Percentiles rank a stretch among this genome's conserved stretches.
These are phyloP conservation scores for Teratosphaeria viscida DNA, from an alignment of 2,329 filamentous ascomycete species.

Conservation along the genomic window DNA sequence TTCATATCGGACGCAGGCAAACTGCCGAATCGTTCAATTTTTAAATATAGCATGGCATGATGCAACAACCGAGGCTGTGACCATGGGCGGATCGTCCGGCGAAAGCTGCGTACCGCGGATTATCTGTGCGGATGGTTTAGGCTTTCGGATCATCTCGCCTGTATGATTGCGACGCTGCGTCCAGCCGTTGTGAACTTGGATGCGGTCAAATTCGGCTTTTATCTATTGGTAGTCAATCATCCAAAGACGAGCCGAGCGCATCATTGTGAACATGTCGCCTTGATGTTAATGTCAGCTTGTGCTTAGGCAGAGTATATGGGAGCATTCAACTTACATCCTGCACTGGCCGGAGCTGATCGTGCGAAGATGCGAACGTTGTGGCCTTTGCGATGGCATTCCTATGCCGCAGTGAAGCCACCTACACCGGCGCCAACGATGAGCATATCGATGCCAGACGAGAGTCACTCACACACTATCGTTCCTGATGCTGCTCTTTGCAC, in stretches of 20 bases:
- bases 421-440: slow-evolving; percentile 17
- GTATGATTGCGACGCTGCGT: slow-evolving; percentile 11
- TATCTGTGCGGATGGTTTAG: slow-evolving; percentile 1
- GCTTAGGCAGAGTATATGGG: not conserved
- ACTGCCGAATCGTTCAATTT: slow-evolving; percentile 13
- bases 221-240: slow-evolving; percentile 12
- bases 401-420: slow-evolving; percentile 13
- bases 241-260: slow-evolving; percentile 1
- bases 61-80: slow-evolving; percentile 10
- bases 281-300: not conserved
- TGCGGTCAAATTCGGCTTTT: slow-evolving; percentile 10
- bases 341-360: not conserved
- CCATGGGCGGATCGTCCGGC: slow-evolving; percentile 9
- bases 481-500: not conserved
- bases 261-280: slow-evolving; percentile 9
- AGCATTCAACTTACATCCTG: not conserved
- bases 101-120: not conserved
- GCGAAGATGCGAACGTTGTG: slow-evolving; percentile 16
- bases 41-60: slow-evolving; percentile 12
- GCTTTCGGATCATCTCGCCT: slow-evolving; percentile 9
- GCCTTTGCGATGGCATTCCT: slow-evolving; percentile 18
- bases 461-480: not conserved
- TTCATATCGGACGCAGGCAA: slow-evolving; percentile 7
- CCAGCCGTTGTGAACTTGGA: slow-evolving; percentile 12
- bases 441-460: slow-evolving; percentile 12